These are phyloP conservation scores for Trichophyton equinum DNA, from an alignment of 2,329 filamentous ascomycete species.

Conservation along the genomic window DNA sequence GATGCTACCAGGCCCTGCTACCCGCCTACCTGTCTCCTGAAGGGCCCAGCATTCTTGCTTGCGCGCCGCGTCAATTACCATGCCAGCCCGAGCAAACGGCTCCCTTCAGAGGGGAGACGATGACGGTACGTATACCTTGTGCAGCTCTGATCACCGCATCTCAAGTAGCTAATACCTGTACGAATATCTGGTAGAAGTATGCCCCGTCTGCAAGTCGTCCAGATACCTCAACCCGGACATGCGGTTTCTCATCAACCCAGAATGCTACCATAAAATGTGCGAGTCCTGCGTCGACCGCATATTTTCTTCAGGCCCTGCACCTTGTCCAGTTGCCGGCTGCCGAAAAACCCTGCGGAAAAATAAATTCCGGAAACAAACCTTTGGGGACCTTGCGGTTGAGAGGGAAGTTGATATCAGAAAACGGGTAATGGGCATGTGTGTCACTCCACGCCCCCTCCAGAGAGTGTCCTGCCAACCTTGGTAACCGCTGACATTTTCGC, in stretches of 20 bases:
- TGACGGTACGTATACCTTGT: not conserved
- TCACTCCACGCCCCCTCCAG: not conserved
- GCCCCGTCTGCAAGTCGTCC: slow-evolving; percentile 92
- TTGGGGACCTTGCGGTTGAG: slow-evolving; percentile 76
- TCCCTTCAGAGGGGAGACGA: not conserved
- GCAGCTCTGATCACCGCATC: not conserved
- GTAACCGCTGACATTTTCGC: slow-evolving; percentile 1
- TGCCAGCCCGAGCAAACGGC: not conserved
- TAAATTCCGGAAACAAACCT: slow-evolving; percentile 77
- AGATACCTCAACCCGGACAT: slow-evolving; percentile 92
- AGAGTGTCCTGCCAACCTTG: not conserved
- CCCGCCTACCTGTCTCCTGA: not conserved
- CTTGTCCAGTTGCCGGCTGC: slow-evolving; percentile 84
- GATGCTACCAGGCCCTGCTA: not conserved
- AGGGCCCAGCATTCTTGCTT: not conserved
- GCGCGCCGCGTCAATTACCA: not conserved
- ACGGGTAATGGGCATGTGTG: slow-evolving; percentile 52
- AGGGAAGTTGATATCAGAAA: slow-evolving; percentile 84
- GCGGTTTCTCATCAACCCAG: slow-evolving; percentile 89
- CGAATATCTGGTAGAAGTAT: slow-evolving; percentile 50
- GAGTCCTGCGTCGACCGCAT: slow-evolving; percentile 89
- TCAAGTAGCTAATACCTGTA: not conserved
- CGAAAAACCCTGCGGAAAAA: slow-evolving; percentile 72
- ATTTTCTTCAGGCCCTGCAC: slow-evolving; percentile 80
- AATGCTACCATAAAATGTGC: slow-evolving; percentile 99